Conservation (phyloP, 176 grass and related monocot species). For the Oryza officinalis region DNA sequence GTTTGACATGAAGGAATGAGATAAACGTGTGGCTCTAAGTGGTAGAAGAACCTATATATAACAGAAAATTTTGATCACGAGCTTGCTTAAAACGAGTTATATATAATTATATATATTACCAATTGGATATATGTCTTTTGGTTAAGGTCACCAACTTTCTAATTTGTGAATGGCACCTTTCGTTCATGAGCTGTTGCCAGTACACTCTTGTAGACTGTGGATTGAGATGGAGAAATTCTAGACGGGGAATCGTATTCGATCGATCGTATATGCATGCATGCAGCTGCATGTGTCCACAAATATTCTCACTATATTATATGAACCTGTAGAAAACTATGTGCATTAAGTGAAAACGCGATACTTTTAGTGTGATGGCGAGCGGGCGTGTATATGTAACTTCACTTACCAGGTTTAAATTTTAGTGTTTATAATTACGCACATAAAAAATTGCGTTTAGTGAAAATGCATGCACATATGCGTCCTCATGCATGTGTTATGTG, state of each 20-base stretch:
- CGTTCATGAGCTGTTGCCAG: constrained; percentile 31
- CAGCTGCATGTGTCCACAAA: not conserved
- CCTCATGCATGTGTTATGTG: no score
- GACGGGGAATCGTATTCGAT: constrained; percentile 44
- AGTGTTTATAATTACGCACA: not conserved
- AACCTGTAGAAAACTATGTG: not conserved
- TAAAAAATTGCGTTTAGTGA: not conserved
- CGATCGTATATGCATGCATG: not conserved
- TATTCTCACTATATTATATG: constrained; percentile 3
- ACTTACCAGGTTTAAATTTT: no score
- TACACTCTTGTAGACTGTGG: not conserved
- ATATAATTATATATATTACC: not conserved
- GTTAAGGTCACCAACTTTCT: not conserved
- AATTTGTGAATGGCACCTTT: constrained; percentile 35
- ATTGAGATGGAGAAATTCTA: constrained; percentile 36
- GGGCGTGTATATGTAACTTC: not conserved
- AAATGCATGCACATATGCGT: no score
- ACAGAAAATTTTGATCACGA: not conserved
- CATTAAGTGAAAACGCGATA: not conserved
- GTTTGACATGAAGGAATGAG: not conserved
- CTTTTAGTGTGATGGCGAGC: no score
- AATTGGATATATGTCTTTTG: not conserved
- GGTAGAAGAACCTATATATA: not conserved
- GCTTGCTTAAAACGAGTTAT: not conserved
- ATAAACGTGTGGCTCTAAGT: not conserved